Percentiles rank a stretch among this genome's conserved stretches.
phyloP scores from a whole-genome alignment of 176 grass and related monocot genomes.

The Leersia perrieri region DNA sequence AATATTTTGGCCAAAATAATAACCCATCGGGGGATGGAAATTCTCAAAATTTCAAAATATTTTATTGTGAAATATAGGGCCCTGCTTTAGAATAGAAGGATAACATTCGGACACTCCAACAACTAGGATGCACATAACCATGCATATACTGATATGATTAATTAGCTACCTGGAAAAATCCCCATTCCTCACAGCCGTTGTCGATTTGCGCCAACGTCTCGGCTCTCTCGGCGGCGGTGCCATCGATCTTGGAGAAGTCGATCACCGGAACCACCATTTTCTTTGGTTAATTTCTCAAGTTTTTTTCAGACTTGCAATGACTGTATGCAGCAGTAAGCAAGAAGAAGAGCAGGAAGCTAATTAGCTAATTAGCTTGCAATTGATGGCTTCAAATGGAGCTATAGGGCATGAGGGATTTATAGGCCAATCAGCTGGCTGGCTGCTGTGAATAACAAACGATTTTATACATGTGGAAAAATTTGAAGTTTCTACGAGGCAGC shows the following conservation, averaged over 20 bases:
- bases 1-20: too few relatives aligned
- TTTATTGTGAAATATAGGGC: too few relatives aligned
- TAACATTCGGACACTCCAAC: not conserved
- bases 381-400: not conserved
- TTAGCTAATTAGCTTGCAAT: not conserved
- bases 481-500: not conserved
- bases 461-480: not conserved
- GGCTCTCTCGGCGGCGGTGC: not conserved
- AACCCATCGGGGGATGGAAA: too few relatives aligned
- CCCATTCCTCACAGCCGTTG: constrained; percentile 55
- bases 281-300: not conserved
- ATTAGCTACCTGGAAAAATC: constrained; percentile 47
- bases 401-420: not conserved
- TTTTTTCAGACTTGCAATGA: not conserved
- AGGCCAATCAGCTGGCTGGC: not conserved
- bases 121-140: too few relatives aligned
- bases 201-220: constrained; percentile 35
- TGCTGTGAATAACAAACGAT: not conserved
- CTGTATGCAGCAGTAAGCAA: not conserved
- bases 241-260: constrained; percentile 57
- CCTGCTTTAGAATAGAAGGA: too few relatives aligned
- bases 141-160: not conserved
- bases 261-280: constrained; percentile 53
- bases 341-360: not conserved
- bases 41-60: too few relatives aligned